phyloP scores from a whole-genome alignment of 306 rosid genomes.

The Lathyrus oleraceus region DNA sequence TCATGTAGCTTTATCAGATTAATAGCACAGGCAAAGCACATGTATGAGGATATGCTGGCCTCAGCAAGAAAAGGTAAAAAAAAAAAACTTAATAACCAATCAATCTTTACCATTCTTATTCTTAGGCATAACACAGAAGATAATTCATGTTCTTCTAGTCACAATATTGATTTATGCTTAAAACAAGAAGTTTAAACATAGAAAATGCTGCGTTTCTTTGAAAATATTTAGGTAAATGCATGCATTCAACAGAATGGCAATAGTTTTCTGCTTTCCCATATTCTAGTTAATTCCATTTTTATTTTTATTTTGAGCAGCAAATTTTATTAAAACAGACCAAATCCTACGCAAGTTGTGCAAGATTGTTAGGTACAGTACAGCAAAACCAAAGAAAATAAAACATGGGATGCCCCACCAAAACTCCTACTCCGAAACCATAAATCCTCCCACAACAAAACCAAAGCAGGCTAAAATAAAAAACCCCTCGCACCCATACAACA shows the following conservation, averaged over 20 bases:
- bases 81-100: conserved; percentile 15
- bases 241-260: conserved; percentile 14
- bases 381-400: too few species aligned
- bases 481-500: too few species aligned
- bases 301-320: too few species aligned
- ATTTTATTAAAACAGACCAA: too few species aligned
- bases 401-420: too few species aligned
- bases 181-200: conserved; percentile 1
- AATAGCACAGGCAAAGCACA: background rate
- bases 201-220: background rate
- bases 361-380: too few species aligned
- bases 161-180: conserved; percentile 29
- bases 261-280: conserved; percentile 2
- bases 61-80: background rate
- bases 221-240: background rate
- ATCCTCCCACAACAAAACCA: too few species aligned
- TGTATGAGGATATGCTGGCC: background rate
- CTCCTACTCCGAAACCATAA: too few species aligned
- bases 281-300: background rate
- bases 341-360: too few species aligned
- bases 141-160: conserved; percentile 10
- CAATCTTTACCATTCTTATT: background rate
- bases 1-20: conserved; percentile 1
- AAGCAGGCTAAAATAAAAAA: too few species aligned
- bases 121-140: background rate